Percentiles rank a stretch among this genome's conserved stretches.
These are phyloP conservation scores for Phytopythium ostracodes DNA, from an alignment of 352 stramenopile genomes.

Conservation along the genomic window DNA sequence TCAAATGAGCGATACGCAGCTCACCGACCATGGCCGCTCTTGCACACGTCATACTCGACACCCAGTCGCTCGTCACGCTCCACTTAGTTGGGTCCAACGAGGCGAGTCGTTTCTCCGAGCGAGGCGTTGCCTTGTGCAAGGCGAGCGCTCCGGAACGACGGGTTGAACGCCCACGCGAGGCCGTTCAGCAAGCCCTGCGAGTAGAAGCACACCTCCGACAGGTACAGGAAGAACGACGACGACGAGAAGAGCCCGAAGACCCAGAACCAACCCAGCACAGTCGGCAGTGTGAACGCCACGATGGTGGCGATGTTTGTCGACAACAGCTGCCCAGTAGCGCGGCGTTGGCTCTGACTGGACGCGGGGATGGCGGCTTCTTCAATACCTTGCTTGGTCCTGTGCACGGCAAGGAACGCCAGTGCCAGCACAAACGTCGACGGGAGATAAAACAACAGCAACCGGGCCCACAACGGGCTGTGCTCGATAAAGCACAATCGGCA, in stretches of 20 bases:
- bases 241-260: conserved; percentile 28
- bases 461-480: conserved; percentile 53
- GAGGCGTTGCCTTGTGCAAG: conserved; percentile 25
- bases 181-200: conserved; percentile 53
- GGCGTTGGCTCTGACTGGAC: conserved; percentile 34
- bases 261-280: conserved; percentile 39
- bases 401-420: conserved; percentile 29
- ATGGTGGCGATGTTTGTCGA: conserved; percentile 42
- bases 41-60: background rate
- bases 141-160: conserved; percentile 37
- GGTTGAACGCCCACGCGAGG: conserved; percentile 58
- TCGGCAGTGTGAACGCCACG: conserved; percentile 36
- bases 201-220: conserved; percentile 64
- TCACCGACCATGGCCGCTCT: background rate
- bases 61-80: background rate
- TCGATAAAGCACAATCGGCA: conserved; percentile 47
- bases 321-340: conserved; percentile 40
- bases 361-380: conserved; percentile 16
- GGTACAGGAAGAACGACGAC: conserved; percentile 39
- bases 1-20: background rate
- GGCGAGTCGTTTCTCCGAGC: conserved; percentile 16
- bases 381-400: conserved; percentile 16
- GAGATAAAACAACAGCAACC: conserved; percentile 55
- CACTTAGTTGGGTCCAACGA: conserved; percentile 32
- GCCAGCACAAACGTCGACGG: conserved; percentile 34